These are phyloP conservation scores for Tolypocladium paradoxum DNA, from an alignment of 2,329 filamentous ascomycete genomes.

Conservation along the genomic window DNA sequence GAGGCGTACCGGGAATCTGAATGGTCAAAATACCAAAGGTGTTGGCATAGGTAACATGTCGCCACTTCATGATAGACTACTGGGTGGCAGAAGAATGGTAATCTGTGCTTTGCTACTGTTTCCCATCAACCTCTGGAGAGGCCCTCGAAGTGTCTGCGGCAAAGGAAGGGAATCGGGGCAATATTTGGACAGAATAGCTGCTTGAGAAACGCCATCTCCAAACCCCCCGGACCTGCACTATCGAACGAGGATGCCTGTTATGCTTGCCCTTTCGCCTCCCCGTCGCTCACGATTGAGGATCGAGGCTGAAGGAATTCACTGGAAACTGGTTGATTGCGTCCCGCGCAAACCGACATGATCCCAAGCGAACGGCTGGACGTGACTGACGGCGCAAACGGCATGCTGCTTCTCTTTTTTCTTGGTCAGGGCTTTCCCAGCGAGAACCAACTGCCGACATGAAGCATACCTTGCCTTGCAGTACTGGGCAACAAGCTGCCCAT, in stretches of 20 bases:
- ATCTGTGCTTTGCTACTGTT: background rate
- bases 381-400: background rate
- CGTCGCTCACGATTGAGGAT: background rate
- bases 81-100: background rate
- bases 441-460: background rate
- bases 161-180: background rate
- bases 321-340: background rate
- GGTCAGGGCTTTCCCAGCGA: background rate
- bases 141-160: background rate
- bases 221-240: background rate
- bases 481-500: background rate
- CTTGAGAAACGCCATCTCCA: background rate
- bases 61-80: background rate
- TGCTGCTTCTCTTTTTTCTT: background rate
- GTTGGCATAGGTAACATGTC: background rate
- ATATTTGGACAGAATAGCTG: background rate
- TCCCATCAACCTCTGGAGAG: background rate
- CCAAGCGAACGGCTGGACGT: background rate
- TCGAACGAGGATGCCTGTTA: too few species aligned
- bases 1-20: conserved; percentile 3
- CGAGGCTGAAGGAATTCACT: background rate
- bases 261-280: too few species aligned
- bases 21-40: background rate
- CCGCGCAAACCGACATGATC: background rate
- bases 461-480: background rate